Percentiles rank a stretch among this genome's conserved stretches.
Evolutionary conservation across 2,329 filamentous ascomycete species (phyloP).

Genomic region (Colletotrichum nymphaeae): DNA sequence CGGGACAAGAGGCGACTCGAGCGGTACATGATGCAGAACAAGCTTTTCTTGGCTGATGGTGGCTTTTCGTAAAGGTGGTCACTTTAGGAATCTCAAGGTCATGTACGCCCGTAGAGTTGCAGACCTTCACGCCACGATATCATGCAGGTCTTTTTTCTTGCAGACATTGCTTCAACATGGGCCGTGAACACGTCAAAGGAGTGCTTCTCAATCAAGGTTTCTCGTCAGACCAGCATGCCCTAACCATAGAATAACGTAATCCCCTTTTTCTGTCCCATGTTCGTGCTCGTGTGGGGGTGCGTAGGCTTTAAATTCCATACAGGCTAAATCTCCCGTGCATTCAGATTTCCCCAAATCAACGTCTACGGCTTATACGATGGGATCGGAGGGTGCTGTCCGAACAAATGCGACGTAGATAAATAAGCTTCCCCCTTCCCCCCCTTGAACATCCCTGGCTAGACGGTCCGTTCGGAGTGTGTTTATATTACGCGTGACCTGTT

Average conservation of each 20-base stretch:
- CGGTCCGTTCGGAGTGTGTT: constrained; percentile 17
- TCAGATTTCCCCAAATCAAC: constrained; percentile 12
- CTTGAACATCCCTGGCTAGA: constrained; percentile 3
- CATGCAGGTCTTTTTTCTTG: neutral
- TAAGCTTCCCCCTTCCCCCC: neutral
- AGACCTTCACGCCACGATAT: neutral
- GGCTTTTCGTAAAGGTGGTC: neutral
- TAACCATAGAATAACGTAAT: neutral
- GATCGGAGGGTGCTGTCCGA: constrained; percentile 23
- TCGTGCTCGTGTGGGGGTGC: neutral
- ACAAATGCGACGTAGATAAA: constrained; percentile 7
- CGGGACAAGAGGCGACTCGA: neutral
- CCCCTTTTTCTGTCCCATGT: neutral
- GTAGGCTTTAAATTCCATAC: constrained; percentile 25
- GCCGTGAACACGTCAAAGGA: neutral
- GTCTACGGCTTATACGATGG: neutral
- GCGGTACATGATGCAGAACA: neutral
- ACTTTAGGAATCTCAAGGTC: neutral
- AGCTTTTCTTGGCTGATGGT: constrained; percentile 29
- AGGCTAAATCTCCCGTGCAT: constrained; percentile 23
- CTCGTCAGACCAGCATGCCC: neutral
- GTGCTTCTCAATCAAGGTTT: neutral
- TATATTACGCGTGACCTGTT: constrained; percentile 26
- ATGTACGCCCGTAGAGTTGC: neutral
- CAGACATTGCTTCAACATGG: neutral